phyloP scores from a whole-genome alignment of 2,329 filamentous ascomycete species.

The Colletotrichum sp. region DNA sequence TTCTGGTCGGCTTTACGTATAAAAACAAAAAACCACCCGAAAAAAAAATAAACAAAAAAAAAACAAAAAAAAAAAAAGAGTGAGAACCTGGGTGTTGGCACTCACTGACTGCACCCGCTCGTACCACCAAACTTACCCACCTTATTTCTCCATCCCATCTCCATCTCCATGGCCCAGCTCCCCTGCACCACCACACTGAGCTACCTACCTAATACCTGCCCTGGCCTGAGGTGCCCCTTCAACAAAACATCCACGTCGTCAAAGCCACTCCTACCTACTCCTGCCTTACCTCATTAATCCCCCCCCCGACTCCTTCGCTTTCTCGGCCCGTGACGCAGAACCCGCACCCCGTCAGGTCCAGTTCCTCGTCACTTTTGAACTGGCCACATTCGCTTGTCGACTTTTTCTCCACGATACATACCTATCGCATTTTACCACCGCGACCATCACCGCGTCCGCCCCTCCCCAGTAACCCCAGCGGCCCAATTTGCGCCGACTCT shows the following conservation, averaged over 20 bases:
- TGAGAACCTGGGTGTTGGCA: neutral
- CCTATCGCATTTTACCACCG: neutral
- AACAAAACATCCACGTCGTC: conserved; percentile 11
- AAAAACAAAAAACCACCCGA: neutral
- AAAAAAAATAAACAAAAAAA: neutral
- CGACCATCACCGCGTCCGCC: neutral
- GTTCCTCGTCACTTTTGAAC: neutral
- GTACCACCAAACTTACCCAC: neutral
- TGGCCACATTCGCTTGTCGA: neutral
- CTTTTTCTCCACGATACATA: neutral
- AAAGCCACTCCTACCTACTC: neutral
- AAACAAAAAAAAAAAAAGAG: neutral
- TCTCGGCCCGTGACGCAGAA: neutral
- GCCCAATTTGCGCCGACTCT: conserved; percentile 20
- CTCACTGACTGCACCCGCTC: neutral
- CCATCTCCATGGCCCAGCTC: neutral
- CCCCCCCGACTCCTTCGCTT: neutral
- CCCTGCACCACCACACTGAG: neutral
- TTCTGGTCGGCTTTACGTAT: no score
- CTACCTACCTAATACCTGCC: neutral
- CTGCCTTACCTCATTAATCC: neutral
- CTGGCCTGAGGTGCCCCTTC: neutral
- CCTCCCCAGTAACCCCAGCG: neutral
- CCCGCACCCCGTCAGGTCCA: neutral
- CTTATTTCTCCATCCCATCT: neutral